Percentiles rank a stretch among this genome's conserved stretches.
phyloP scores from a whole-genome alignment of 306 rosid species.

The Heteromeles arbutifolia region DNA sequence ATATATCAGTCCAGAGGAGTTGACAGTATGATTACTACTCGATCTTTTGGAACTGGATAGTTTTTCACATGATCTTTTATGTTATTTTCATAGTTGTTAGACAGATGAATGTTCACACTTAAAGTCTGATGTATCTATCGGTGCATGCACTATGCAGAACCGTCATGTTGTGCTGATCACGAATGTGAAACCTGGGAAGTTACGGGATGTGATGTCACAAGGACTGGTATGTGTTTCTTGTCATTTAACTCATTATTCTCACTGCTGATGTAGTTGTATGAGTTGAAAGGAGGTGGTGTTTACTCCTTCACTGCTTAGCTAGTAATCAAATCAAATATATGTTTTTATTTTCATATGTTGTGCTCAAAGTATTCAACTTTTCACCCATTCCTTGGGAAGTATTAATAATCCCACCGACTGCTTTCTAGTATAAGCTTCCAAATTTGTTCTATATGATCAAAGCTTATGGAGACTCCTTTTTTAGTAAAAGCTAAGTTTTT shows the following conservation, averaged over 20 bases:
- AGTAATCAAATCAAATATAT: not conserved
- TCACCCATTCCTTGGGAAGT: not conserved
- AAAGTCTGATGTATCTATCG: not conserved
- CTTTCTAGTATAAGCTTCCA: not conserved
- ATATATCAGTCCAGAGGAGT: conserved; percentile 69
- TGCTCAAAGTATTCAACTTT: not conserved
- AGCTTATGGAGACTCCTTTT: not conserved
- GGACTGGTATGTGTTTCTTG: conserved; percentile 63
- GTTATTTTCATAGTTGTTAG: not conserved
- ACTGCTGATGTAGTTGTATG: not conserved
- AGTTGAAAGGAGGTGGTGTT: not conserved
- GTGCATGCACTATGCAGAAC: conserved; percentile 40
- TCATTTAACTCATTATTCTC: not conserved
- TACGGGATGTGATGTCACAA: conserved; percentile 89
- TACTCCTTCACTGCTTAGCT: not conserved
- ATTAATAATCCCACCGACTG: not conserved
- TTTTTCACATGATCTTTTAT: not conserved
- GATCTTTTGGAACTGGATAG: not conserved
- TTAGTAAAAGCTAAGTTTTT: not conserved
- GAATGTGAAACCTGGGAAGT: conserved; percentile 95
- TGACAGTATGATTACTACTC: conserved; percentile 48
- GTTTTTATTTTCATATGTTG: not conserved
- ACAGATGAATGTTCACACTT: not conserved
- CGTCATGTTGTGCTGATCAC: conserved; percentile 78
- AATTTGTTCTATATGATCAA: not conserved